Conservation (phyloP, 129 eudicot species). For the Flaveria sonorensis region DNA sequence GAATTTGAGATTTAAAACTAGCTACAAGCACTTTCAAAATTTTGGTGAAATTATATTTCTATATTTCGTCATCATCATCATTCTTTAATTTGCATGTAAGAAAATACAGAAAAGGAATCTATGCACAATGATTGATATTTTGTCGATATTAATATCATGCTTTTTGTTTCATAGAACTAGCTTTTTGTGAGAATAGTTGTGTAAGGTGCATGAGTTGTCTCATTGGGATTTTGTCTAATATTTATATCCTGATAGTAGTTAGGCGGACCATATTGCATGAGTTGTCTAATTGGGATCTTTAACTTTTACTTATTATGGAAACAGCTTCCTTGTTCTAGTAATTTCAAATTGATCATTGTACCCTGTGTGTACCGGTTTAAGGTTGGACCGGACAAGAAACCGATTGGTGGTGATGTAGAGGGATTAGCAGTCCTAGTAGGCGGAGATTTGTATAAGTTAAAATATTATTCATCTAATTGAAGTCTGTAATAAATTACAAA, state of each 20-base stretch:
- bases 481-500: no score
- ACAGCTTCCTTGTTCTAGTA: conserved; percentile 4
- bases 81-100: not conserved
- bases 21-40: not conserved
- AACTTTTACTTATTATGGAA: conserved; percentile 15
- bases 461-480: no score
- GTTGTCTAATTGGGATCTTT: conserved; percentile 13
- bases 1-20: not conserved
- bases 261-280: not conserved
- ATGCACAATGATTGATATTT: conserved; percentile 17
- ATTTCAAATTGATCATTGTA: not conserved
- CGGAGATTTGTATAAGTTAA: no score
- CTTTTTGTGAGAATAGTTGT: not conserved
- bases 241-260: not conserved
- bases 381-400: not conserved
- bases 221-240: not conserved
- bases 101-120: not conserved
- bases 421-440: no score
- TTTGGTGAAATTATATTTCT: not conserved
- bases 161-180: not conserved
- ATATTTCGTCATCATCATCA: conserved; percentile 11
- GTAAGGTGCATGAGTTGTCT: not conserved
- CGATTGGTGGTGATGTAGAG: no score
- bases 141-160: not conserved
- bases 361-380: not conserved